Evolutionary conservation across 345 rosid genomes (phyloP).

Genomic region (Rhodamnia rubescens): DNA sequence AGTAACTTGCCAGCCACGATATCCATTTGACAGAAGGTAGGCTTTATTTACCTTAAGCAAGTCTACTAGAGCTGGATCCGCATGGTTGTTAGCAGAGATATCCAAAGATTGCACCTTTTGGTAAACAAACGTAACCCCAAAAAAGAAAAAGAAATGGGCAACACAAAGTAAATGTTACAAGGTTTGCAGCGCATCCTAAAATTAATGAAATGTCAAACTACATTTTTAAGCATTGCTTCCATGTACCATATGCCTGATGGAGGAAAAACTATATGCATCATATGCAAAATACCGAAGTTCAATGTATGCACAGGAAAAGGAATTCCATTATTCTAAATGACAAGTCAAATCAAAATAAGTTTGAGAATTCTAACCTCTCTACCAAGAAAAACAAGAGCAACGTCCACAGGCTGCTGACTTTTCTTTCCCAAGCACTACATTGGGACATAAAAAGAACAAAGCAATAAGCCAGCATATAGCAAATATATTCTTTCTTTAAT

Average conservation of each 20-base stretch:
- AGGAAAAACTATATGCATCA: not conserved
- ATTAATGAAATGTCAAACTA: not conserved
- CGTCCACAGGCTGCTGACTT: slow-evolving; percentile 40
- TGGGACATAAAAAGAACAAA: not conserved
- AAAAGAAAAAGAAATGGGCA: not conserved
- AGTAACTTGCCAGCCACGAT: not conserved
- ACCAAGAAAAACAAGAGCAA: slow-evolving; percentile 83
- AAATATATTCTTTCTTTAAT: not conserved
- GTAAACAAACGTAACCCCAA: not conserved
- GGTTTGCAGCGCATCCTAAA: not conserved
- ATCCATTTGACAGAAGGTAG: not conserved
- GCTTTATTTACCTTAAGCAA: slow-evolving; percentile 52
- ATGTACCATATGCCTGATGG: not conserved
- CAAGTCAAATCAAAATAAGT: not conserved
- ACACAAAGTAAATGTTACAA: not conserved
- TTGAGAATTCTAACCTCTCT: slow-evolving; percentile 48
- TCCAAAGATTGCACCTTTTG: slow-evolving; percentile 62
- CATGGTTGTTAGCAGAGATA: slow-evolving; percentile 41
- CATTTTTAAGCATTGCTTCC: no score
- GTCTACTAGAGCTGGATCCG: slow-evolving; percentile 44
- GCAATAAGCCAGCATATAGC: not conserved
- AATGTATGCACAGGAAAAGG: not conserved
- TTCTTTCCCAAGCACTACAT: slow-evolving; percentile 58
- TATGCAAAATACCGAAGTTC: not conserved
- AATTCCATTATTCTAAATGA: not conserved